phyloP scores from a whole-genome alignment of 768 basidiomycete species.

The Lactarius psammicola region DNA sequence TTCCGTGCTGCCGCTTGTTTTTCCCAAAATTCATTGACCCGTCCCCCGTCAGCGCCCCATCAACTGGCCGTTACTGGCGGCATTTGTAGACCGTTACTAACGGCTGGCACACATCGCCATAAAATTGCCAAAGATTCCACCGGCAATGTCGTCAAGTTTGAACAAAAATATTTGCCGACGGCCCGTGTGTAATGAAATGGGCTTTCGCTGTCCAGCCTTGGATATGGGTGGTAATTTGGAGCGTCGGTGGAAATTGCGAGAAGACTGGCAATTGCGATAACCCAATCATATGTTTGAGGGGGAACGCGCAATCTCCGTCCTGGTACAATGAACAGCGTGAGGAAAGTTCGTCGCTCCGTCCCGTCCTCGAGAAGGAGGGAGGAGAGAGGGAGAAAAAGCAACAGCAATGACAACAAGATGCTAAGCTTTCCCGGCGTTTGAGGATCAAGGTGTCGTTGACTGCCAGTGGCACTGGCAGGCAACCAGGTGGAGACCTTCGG shows the following conservation, averaged over 20 bases:
- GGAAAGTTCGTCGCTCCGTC: constrained; percentile 11
- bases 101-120: not conserved
- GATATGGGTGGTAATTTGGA: constrained; percentile 6
- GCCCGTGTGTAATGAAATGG: constrained; percentile 13
- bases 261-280: constrained; percentile 4
- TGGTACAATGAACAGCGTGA: constrained; percentile 19
- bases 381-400: not conserved
- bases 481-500: constrained; percentile 10
- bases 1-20: constrained; percentile 1
- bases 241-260: constrained; percentile 20
- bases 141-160: constrained; percentile 18
- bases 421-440: constrained; percentile 18
- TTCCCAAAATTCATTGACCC: not conserved
- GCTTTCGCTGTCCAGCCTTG: constrained; percentile 18
- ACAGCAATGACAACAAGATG: not conserved
- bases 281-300: not conserved
- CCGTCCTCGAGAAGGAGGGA: constrained; percentile 7
- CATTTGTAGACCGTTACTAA: not conserved
- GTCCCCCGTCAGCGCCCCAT: not conserved
- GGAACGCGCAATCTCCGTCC: constrained; percentile 23
- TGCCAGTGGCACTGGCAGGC: not conserved
- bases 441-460: constrained; percentile 15
- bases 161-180: constrained; percentile 4
- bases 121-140: constrained; percentile 2
- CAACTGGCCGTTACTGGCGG: constrained; percentile 3